These are phyloP conservation scores for Mariannaea sp. DNA, from an alignment of 2,329 filamentous ascomycete genomes.

Conservation along the genomic window DNA sequence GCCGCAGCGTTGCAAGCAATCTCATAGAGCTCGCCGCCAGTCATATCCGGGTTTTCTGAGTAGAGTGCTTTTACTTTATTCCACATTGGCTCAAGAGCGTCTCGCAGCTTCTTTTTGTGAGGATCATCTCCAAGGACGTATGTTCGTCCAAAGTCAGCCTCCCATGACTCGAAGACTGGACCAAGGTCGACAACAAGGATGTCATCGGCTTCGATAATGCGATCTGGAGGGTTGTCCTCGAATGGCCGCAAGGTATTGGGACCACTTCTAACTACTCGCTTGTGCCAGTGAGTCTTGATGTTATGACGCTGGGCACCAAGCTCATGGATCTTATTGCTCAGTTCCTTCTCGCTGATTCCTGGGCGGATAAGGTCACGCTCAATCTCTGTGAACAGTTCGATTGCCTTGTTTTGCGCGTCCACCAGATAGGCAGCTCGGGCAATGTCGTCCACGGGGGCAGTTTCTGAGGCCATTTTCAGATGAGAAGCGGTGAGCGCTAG, in stretches of 20 bases:
- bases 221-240: constrained; percentile 54
- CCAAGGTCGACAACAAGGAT: constrained; percentile 58
- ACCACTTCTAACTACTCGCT: constrained; percentile 54
- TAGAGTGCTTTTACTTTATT: constrained; percentile 48
- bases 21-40: constrained; percentile 53
- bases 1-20: constrained; percentile 47
- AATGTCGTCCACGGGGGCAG: neutral
- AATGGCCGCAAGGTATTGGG: constrained; percentile 55
- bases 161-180: constrained; percentile 57
- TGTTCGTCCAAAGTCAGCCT: constrained; percentile 59
- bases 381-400: constrained; percentile 49
- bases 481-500: too few species aligned
- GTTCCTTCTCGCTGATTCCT: constrained; percentile 52
- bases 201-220: constrained; percentile 52
- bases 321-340: constrained; percentile 54
- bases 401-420: constrained; percentile 9
- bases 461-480: neutral
- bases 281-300: constrained; percentile 57
- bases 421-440: constrained; percentile 1
- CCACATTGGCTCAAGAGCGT: constrained; percentile 54
- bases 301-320: constrained; percentile 38
- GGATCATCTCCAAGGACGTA: constrained; percentile 55
- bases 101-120: constrained; percentile 49
- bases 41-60: constrained; percentile 48
- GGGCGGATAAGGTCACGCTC: constrained; percentile 51